Base-by-base conservation (phyloP, 192 early-diverging fungal genomes). In the Gigaspora rosea region DNA sequence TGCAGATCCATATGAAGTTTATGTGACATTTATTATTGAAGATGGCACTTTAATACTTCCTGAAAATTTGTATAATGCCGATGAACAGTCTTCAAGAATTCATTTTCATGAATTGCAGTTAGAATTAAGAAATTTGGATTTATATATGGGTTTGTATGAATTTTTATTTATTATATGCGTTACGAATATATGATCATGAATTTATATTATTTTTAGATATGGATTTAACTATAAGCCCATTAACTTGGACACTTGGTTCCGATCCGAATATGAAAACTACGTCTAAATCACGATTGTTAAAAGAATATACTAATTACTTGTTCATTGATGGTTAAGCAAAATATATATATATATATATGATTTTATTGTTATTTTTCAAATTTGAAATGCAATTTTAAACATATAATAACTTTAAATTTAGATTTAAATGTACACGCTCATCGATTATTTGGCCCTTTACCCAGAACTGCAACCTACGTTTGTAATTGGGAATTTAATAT, bases 401-500 rank as follows among this genome's bases (percentile, higher is more conserved):
- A 51, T 27, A 52, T 18, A 13, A 52, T 20, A 27, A 54, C 10
- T 54, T 63, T 36, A 18, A 32, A 27, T 33, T 49, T 80, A 89
- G 88, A 84, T 10, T 77, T 88, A 12, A 85, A 83, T 36, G 80
- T 90, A 36, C 84, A 88, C 59, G 90, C 86, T 7, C 90, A 92
- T 79, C 85, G 90, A 36, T 71, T 94, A 1, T 93, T 89, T 75
- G 93, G 92, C 6, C 92, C 90, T 2, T 76, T 84, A 6, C 93
- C 93, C 16, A 86, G 87, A 50, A 88, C 79, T 18, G 73, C 83
- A 2, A 88, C 88, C 6, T 95, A 93, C 79, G 88, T 91, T 8
- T 86, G 86, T 41, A 90, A 93, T 79, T 92, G 90, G 89, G 85
- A 87, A 12, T 78, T 93, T 46, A 84, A 86, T 64, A 76, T 89